These are phyloP conservation scores for Apiospora pterosperma DNA, from an alignment of 2,329 filamentous ascomycete genomes.

Conservation along the genomic window DNA sequence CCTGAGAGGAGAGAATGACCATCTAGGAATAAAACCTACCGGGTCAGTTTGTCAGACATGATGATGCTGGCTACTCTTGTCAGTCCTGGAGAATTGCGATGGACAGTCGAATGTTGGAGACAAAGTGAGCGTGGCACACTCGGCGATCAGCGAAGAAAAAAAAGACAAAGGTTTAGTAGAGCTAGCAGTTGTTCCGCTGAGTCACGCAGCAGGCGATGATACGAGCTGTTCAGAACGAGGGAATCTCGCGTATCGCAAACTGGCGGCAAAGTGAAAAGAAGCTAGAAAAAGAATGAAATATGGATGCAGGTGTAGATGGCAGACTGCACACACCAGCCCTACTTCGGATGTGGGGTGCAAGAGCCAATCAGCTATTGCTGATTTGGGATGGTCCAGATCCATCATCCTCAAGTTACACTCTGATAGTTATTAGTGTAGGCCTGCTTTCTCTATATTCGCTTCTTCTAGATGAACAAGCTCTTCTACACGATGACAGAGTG, in stretches of 20 bases:
- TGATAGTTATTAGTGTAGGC: neutral
- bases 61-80: neutral
- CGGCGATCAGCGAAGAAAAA: neutral
- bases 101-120: neutral
- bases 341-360: neutral
- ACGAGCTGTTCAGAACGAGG: neutral
- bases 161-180: neutral
- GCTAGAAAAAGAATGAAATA: neutral
- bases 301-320: too few species aligned
- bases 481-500: too few species aligned
- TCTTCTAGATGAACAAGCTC: neutral
- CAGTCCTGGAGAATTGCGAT: neutral
- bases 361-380: neutral
- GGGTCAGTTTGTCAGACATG: conserved; percentile 10
- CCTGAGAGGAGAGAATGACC: too few species aligned
- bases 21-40: neutral
- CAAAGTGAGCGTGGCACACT: neutral
- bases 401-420: neutral
- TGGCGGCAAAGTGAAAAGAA: neutral
- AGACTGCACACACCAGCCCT: neutral
- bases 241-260: neutral
- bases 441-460: neutral
- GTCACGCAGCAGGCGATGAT: neutral
- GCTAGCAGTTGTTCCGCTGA: neutral
- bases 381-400: neutral